Evolutionary conservation across 805 yeast species (phyloP).

Genomic region (Ogataea wickerhamii): DNA sequence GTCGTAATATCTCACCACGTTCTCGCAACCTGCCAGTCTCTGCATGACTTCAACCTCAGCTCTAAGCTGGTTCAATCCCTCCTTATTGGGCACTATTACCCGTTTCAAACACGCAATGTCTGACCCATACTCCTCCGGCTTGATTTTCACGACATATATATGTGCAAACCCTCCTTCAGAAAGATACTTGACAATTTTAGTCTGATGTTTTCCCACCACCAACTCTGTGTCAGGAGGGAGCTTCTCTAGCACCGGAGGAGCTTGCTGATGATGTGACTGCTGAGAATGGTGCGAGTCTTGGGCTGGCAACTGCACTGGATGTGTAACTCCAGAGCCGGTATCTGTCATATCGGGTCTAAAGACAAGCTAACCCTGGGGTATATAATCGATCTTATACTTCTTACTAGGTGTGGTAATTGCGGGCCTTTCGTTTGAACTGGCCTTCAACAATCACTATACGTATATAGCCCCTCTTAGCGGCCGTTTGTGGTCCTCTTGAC

Average conservation of each 20-base stretch:
- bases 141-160: conserved; percentile 60
- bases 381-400: too few species aligned
- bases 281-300: neutral
- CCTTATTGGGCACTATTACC: conserved; percentile 68
- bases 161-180: conserved; percentile 74
- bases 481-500: too few species aligned
- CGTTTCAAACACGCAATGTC: conserved; percentile 67
- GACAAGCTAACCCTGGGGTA: too few species aligned
- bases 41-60: conserved; percentile 82
- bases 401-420: too few species aligned
- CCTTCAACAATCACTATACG: too few species aligned
- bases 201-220: conserved; percentile 48
- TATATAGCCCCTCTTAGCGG: too few species aligned
- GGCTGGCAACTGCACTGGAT: neutral
- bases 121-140: conserved; percentile 42
- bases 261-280: conserved; percentile 3
- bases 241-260: conserved; percentile 15
- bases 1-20: conserved; percentile 68
- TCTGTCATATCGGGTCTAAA: too few species aligned
- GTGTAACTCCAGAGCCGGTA: neutral
- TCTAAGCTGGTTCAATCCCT: conserved; percentile 60
- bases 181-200: conserved; percentile 43
- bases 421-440: too few species aligned
- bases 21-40: conserved; percentile 49
- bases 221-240: conserved; percentile 43